Evolutionary conservation across 805 yeast species (phyloP).

Genomic region (Wickerhamomyces sydowiorum): DNA sequence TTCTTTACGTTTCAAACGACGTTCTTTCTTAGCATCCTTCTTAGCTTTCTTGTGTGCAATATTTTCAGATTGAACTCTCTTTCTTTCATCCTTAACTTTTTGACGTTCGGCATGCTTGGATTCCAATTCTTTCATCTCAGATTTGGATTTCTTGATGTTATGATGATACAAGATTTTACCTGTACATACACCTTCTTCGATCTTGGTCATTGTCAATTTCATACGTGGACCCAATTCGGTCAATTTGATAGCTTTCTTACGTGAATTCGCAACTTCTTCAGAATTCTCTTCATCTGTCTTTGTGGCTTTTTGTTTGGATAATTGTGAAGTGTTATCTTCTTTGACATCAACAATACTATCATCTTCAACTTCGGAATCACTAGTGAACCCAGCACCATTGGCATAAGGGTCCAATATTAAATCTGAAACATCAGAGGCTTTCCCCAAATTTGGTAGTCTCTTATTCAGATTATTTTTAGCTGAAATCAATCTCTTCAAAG

Average conservation of each 20-base stretch:
- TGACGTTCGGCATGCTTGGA: slow-evolving; percentile 57
- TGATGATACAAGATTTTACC: slow-evolving; percentile 89
- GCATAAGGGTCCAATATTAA: slow-evolving; percentile 79
- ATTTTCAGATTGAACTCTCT: slow-evolving; percentile 73
- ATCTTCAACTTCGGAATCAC: slow-evolving; percentile 93
- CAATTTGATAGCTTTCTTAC: slow-evolving; percentile 82
- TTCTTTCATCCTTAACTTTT: slow-evolving; percentile 63
- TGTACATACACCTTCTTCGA: slow-evolving; percentile 86
- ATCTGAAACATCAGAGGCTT: slow-evolving; percentile 73
- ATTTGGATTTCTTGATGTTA: slow-evolving; percentile 52
- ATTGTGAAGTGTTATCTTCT: slow-evolving; percentile 21
- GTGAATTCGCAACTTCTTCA: slow-evolving; percentile 21
- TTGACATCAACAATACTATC: slow-evolving; percentile 70
- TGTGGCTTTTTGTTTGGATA: slow-evolving; percentile 10
- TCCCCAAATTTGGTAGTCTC: slow-evolving; percentile 62
- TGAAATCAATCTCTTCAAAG: slow-evolving; percentile 63
- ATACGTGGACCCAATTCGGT: slow-evolving; percentile 93
- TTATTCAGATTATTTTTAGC: slow-evolving; percentile 57
- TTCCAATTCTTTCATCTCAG: slow-evolving; percentile 59
- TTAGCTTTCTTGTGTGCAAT: slow-evolving; percentile 69
- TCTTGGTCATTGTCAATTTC: slow-evolving; percentile 68
- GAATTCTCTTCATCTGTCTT: slow-evolving; percentile 15
- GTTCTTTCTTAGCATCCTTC: slow-evolving; percentile 66
- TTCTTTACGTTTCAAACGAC: slow-evolving; percentile 51
- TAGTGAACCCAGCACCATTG: slow-evolving; percentile 68